A percentile compares a stretch with the other conserved stretches of the same genome.
Evolutionary conservation across 805 yeast genomes (phyloP).

Genomic region (Candida khao-thaluensis): DNA sequence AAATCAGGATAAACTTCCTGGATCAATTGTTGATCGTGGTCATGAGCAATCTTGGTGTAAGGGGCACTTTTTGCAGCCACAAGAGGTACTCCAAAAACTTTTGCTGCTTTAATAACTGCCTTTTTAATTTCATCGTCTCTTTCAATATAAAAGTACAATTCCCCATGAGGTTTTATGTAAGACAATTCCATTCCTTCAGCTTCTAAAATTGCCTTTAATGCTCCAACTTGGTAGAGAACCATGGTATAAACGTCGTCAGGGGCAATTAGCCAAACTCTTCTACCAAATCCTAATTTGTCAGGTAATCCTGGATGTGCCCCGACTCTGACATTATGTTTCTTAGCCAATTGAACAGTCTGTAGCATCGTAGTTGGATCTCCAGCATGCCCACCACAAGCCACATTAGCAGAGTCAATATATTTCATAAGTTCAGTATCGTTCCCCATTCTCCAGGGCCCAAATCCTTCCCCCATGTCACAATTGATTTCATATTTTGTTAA

Average conservation of each 20-base stretch:
- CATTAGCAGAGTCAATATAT: constrained; percentile 36
- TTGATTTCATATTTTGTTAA: constrained; percentile 28
- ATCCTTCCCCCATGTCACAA: constrained; percentile 39
- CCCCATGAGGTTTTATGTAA: constrained; percentile 40
- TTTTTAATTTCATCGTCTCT: constrained; percentile 34
- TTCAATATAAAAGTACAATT: constrained; percentile 35
- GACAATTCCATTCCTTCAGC: constrained; percentile 33
- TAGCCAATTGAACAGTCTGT: constrained; percentile 32
- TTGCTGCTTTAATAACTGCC: constrained; percentile 36
- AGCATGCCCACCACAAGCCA: constrained; percentile 44
- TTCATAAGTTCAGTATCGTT: constrained; percentile 43
- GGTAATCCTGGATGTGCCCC: constrained; percentile 44
- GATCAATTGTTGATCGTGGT: constrained; percentile 32
- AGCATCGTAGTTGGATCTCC: constrained; percentile 39
- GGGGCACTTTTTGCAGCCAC: constrained; percentile 35
- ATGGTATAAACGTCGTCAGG: constrained; percentile 36
- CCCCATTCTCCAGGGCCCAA: constrained; percentile 37
- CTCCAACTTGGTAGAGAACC: constrained; percentile 41
- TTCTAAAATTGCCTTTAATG: constrained; percentile 34
- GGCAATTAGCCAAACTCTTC: constrained; percentile 33
- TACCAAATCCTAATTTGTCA: constrained; percentile 40
- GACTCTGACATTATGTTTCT: constrained; percentile 31
- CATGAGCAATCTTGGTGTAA: constrained; percentile 26
- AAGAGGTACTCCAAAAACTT: constrained; percentile 33
- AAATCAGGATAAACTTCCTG: constrained; percentile 38